Base-by-base conservation (phyloP, 306 rosid genomes). In the Quillaja saponaria region DNA sequence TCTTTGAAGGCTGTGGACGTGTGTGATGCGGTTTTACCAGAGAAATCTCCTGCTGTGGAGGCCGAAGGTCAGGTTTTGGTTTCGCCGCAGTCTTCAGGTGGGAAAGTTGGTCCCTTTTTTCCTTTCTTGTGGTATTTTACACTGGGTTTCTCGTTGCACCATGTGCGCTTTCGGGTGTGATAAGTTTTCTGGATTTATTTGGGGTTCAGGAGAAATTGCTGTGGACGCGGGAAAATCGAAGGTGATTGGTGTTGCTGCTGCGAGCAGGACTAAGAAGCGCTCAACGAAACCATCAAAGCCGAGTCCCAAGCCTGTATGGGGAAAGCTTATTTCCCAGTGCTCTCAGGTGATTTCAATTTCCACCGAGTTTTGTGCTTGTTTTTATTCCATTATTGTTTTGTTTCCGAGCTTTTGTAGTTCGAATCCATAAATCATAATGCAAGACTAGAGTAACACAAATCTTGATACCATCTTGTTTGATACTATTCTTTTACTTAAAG, bases 261-360 rank as follows among this genome's bases (percentile, higher is more conserved):
- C 58, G 64, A 57, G 67, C 66, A 77, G 89, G 72, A n/a, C 54
- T 0, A 86, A 86, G 84, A 88, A 81, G 68, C 82, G 87, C 21
- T 40, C 80, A 2, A 13, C 54, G 3, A 91, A 66, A 72, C 40
- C 68, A 59, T 47, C 87, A 0, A 81, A 79, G 53, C 56, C 71
- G 1, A 59, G 44, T 61, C 76, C 77, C 37, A 84, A 84, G 68
- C 56, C 52, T 52, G 81, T 85, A 4, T 92, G 99, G 99, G 99
- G 91, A 51, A 90, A 76, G 71, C 95, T 92, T 57, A 78, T 92
- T 64, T 92, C 99, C 55, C 99, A 92, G 87, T 85, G 51, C 71
- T 79, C 95, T 40, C 85, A 87, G 99, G 99, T 92, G 72, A 52
- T 72, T 82, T 69, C 40, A 9, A 68, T 51, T 51, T 15, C 20